These are phyloP conservation scores for Boletus vermiculosoides DNA, from an alignment of 768 basidiomycete genomes.

Conservation along the genomic window DNA sequence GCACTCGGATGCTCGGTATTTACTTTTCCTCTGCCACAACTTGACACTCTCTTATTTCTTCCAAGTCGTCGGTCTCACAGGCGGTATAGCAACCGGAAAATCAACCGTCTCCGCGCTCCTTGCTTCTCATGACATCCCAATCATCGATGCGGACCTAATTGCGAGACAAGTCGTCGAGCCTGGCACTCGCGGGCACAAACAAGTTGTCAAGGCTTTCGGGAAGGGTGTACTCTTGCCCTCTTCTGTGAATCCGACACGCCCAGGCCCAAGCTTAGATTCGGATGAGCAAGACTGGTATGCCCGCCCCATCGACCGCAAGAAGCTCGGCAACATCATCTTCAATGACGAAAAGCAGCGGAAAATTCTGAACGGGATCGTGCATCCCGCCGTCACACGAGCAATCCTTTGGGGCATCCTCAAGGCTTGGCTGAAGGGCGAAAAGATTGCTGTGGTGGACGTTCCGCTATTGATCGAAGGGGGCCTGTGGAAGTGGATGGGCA, in stretches of 20 bases:
- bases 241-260: not conserved
- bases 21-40: not conserved
- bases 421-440: slow-evolving; percentile 76
- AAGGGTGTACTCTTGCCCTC: slow-evolving; percentile 52
- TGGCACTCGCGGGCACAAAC: slow-evolving; percentile 67
- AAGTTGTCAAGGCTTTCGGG: slow-evolving; percentile 74
- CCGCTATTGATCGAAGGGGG: slow-evolving; percentile 90
- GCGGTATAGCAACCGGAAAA: slow-evolving; percentile 96
- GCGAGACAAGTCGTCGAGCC: slow-evolving; percentile 85
- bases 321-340: slow-evolving; percentile 84
- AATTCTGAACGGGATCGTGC: slow-evolving; percentile 80
- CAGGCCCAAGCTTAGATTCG: not conserved
- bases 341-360: slow-evolving; percentile 67
- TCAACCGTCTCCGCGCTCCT: slow-evolving; percentile 85
- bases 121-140: slow-evolving; percentile 62
- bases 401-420: slow-evolving; percentile 68
- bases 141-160: slow-evolving; percentile 91
- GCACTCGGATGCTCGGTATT: slow-evolving; percentile 18
- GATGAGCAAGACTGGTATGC: slow-evolving; percentile 33
- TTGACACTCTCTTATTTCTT: not conserved
- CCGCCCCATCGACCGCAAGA: slow-evolving; percentile 77
- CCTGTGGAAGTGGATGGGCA: slow-evolving; percentile 79
- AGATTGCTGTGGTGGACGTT: slow-evolving; percentile 82
- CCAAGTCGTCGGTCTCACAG: slow-evolving; percentile 90
- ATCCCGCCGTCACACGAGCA: slow-evolving; percentile 84